A percentile compares a stretch with the other conserved stretches of the same genome.
phyloP scores from a whole-genome alignment of 2,329 filamentous ascomycete species.

The Cytospora piceae region DNA sequence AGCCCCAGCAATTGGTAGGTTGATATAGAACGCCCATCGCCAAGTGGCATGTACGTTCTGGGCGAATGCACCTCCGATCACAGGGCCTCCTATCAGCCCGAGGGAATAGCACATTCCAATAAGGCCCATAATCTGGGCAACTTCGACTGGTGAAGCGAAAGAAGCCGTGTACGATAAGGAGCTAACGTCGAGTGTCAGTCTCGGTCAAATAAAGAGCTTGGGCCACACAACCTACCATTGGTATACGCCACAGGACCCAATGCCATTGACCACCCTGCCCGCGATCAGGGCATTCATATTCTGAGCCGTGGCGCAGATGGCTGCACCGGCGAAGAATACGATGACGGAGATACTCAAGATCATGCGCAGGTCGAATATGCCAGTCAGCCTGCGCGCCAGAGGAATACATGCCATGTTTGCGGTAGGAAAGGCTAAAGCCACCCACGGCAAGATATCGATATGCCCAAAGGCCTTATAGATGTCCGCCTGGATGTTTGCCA shows the following conservation, averaged over 20 bases:
- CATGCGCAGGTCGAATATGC: conserved; percentile 40
- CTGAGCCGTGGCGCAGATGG: conserved; percentile 38
- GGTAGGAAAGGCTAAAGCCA: conserved; percentile 43
- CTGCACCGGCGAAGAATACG: conserved; percentile 38
- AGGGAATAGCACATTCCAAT: conserved; percentile 37
- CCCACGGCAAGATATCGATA: conserved; percentile 45
- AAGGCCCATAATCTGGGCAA: conserved; percentile 35
- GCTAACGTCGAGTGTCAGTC: conserved; percentile 31
- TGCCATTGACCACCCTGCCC: conserved; percentile 40
- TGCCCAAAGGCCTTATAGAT: conserved; percentile 56
- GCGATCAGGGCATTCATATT: conserved; percentile 39
- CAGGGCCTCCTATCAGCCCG: conserved; percentile 33
- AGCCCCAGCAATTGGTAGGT: conserved; percentile 47
- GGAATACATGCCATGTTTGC: conserved; percentile 42
- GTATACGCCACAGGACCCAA: conserved; percentile 39
- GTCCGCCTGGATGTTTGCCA: conserved; percentile 59
- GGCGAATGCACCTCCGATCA: conserved; percentile 40
- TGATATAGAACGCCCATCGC: conserved; percentile 57
- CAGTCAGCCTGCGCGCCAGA: conserved; percentile 40
- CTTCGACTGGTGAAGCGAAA: conserved; percentile 31
- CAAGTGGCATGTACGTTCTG: conserved; percentile 43
- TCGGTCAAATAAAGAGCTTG: too few relatives aligned
- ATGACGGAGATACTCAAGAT: conserved; percentile 36
- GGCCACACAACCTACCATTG: conserved; percentile 37
- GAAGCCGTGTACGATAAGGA: not conserved